Evolutionary conservation across 352 stramenopile genomes (phyloP).

Genomic region (Pythium inflatum): DNA sequence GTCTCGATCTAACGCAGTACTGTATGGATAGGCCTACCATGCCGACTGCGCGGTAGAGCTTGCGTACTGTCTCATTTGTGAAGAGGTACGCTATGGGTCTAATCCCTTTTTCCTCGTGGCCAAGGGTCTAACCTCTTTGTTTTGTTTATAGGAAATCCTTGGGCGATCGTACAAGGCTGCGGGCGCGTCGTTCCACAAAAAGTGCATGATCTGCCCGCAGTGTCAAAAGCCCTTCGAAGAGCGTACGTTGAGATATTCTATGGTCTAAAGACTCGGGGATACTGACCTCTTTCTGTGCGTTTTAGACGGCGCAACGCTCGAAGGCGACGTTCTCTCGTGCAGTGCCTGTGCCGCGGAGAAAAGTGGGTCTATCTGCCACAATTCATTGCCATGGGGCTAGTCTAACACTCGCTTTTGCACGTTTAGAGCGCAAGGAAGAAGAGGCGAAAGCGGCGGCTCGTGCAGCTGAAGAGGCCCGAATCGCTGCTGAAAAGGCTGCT

Average conservation of each 20-base stretch:
- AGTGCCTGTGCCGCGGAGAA: slow-evolving; percentile 52
- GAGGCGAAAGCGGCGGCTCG: slow-evolving; percentile 31
- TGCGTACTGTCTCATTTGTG: slow-evolving; percentile 68
- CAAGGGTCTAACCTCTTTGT: not conserved
- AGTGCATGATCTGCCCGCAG: slow-evolving; percentile 78
- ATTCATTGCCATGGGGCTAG: too few relatives aligned
- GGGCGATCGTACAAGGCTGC: slow-evolving; percentile 72
- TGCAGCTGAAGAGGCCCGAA: slow-evolving; percentile 31
- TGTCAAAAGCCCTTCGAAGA: slow-evolving; percentile 75
- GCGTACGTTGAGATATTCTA: slow-evolving; percentile 42
- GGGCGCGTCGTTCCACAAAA: slow-evolving; percentile 69
- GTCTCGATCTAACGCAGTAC: not conserved
- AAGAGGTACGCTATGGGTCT: slow-evolving; percentile 46
- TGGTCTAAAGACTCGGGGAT: too few relatives aligned
- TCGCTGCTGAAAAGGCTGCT: slow-evolving; percentile 12
- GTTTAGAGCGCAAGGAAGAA: slow-evolving; percentile 37
- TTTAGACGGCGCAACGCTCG: slow-evolving; percentile 52
- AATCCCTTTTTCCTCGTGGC: not conserved
- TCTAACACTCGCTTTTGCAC: not conserved
- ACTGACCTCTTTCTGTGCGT: too few relatives aligned
- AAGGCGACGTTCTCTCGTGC: slow-evolving; percentile 64
- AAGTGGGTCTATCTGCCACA: slow-evolving; percentile 33
- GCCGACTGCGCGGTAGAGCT: slow-evolving; percentile 71
- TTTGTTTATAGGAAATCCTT: slow-evolving; percentile 63
- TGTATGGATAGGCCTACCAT: slow-evolving; percentile 58